phyloP scores from a whole-genome alignment of 78 protist species.

The Dictyostelium firmibasis region DNA sequence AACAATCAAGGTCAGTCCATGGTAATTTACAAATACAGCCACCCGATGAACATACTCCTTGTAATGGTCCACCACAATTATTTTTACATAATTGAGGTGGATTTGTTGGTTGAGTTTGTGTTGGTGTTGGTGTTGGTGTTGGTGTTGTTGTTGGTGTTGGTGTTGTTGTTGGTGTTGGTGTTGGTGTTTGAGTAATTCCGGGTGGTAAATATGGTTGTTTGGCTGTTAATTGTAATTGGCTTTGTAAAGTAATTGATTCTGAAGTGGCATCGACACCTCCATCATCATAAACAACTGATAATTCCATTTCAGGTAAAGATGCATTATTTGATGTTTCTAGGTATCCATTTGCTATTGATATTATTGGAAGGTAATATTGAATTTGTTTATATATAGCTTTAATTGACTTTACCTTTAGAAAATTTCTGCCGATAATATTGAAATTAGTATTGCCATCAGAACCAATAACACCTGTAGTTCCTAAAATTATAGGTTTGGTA shows the following conservation, averaged over 20 bases:
- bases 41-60: neutral
- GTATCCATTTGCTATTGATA: neutral
- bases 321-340: neutral
- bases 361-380: neutral
- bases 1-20: neutral
- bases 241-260: neutral
- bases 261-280: neutral
- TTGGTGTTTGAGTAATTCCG: neutral
- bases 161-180: neutral
- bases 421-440: neutral
- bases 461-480: neutral
- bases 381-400: neutral
- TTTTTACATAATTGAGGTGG: neutral
- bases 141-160: neutral
- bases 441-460: neutral
- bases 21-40: neutral
- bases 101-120: neutral
- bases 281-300: neutral
- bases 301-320: neutral
- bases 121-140: neutral
- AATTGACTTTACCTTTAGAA: neutral
- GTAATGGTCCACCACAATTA: neutral
- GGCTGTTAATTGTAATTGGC: neutral
- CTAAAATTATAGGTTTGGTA: neutral
- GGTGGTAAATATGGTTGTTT: neutral